These are phyloP conservation scores for Colletotrichum coccodes DNA, from an alignment of 2,329 filamentous ascomycete genomes.

Conservation along the genomic window DNA sequence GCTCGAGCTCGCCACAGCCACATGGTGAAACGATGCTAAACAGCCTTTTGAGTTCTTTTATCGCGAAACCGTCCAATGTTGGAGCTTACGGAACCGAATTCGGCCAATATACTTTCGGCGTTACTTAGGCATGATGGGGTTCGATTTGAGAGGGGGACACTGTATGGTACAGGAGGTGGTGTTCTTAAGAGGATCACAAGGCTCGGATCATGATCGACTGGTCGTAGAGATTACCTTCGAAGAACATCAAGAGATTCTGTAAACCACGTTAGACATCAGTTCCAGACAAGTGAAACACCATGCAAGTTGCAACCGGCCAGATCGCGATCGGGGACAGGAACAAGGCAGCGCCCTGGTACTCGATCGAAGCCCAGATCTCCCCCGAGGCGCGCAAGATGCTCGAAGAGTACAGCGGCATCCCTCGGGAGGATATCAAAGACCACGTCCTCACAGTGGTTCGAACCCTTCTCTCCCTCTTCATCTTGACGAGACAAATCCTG, in stretches of 20 bases:
- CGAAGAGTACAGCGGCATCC: constrained; percentile 23
- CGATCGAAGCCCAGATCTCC: constrained; percentile 4
- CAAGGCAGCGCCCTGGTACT: constrained; percentile 30
- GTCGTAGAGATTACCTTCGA: background rate
- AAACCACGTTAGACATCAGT: too few relatives aligned
- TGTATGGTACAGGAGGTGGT: background rate
- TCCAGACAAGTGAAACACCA: background rate
- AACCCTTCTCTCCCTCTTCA: too few relatives aligned
- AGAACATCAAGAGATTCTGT: background rate
- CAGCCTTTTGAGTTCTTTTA: background rate
- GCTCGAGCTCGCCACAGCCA: background rate
- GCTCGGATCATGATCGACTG: background rate
- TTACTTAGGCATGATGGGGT: background rate
- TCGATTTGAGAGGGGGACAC: background rate
- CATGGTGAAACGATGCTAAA: background rate
- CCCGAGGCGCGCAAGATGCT: constrained; percentile 22
- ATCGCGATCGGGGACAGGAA: constrained; percentile 18
- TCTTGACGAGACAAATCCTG: background rate
- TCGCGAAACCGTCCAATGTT: background rate
- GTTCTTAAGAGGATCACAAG: background rate
- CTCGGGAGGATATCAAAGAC: constrained; percentile 12
- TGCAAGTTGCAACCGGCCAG: constrained; percentile 11
- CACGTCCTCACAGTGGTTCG: constrained; percentile 26
- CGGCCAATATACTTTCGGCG: background rate
- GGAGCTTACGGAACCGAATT: background rate